Evolutionary conservation across 768 basidiomycete species (phyloP).

Genomic region (Suillus sp.): DNA sequence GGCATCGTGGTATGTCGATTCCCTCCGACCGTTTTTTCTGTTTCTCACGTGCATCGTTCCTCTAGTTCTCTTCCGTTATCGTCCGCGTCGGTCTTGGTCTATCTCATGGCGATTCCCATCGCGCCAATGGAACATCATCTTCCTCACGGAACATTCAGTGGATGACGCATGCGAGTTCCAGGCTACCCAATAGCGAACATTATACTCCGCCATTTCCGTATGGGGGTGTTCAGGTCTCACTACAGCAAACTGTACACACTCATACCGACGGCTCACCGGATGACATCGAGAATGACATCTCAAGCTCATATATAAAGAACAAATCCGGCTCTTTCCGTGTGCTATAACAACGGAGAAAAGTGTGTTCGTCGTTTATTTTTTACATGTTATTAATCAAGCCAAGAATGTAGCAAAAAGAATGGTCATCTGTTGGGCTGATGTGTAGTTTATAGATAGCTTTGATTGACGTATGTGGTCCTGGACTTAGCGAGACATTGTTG

Average conservation of each 20-base stretch:
- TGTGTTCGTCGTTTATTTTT: no score
- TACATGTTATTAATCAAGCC: background rate
- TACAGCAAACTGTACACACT: slow-evolving; percentile 14
- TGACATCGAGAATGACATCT: slow-evolving; percentile 1
- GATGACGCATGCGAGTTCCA: background rate
- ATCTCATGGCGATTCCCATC: slow-evolving; percentile 20
- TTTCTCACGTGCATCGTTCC: slow-evolving; percentile 7
- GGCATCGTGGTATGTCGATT: slow-evolving; percentile 22
- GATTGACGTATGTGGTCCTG: background rate
- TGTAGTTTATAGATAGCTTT: background rate
- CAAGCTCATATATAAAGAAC: background rate
- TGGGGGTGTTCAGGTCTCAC: slow-evolving; percentile 12
- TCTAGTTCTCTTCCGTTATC: slow-evolving; percentile 29
- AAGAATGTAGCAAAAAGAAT: background rate
- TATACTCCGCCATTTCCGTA: slow-evolving; percentile 12
- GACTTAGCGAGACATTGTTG: background rate
- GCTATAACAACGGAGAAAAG: background rate
- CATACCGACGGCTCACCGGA: slow-evolving; percentile 11
- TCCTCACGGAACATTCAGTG: slow-evolving; percentile 9
- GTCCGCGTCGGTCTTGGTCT: slow-evolving; percentile 28
- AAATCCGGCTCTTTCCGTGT: slow-evolving; percentile 6
- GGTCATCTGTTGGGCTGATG: background rate
- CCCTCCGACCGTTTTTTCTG: background rate
- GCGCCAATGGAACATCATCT: background rate
- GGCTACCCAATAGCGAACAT: background rate